A percentile compares a stretch with the other conserved stretches of the same genome.
Conservation (phyloP, 495 filamentous ascomycete genomes). For the Penicillium diatomitis region DNA sequence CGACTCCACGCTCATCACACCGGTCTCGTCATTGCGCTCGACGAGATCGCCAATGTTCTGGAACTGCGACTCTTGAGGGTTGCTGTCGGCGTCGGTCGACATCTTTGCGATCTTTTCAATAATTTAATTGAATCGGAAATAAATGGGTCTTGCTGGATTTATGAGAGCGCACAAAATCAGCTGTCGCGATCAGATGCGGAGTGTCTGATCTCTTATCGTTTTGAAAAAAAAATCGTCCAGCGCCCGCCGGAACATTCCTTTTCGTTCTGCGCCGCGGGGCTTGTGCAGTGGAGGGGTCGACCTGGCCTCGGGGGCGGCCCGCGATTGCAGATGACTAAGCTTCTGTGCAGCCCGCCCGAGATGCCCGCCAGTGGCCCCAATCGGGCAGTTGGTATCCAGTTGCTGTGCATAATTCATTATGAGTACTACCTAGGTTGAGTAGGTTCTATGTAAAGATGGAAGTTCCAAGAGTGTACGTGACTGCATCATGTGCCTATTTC, state of each 20-base stretch:
- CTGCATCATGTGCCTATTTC: too few relatives aligned
- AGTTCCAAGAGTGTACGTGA: too few relatives aligned
- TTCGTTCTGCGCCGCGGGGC: constrained; percentile 29
- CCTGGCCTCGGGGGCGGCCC: too few relatives aligned
- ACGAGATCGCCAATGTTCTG: constrained; percentile 36
- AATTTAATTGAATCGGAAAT: background rate
- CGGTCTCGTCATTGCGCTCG: constrained; percentile 36
- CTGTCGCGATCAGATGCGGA: background rate
- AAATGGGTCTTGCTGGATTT: background rate
- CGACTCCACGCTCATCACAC: constrained; percentile 47
- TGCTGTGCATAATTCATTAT: too few relatives aligned
- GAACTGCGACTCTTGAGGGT: constrained; percentile 28
- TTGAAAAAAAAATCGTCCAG: constrained; percentile 17
- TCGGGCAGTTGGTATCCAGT: too few relatives aligned
- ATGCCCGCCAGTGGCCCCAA: too few relatives aligned
- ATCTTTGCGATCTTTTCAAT: constrained; percentile 14
- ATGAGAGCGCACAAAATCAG: too few relatives aligned
- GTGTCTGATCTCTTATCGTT: constrained; percentile 8
- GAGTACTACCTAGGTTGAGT: too few relatives aligned
- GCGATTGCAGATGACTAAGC: constrained; percentile 6
- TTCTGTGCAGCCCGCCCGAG: too few relatives aligned
- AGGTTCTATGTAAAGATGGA: too few relatives aligned
- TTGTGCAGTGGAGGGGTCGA: constrained; percentile 19
- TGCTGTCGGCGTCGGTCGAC: constrained; percentile 22
- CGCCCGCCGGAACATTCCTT: constrained; percentile 32